phyloP scores from a whole-genome alignment of 2,329 filamentous ascomycete genomes.

The Nigrograna mackinnonii region DNA sequence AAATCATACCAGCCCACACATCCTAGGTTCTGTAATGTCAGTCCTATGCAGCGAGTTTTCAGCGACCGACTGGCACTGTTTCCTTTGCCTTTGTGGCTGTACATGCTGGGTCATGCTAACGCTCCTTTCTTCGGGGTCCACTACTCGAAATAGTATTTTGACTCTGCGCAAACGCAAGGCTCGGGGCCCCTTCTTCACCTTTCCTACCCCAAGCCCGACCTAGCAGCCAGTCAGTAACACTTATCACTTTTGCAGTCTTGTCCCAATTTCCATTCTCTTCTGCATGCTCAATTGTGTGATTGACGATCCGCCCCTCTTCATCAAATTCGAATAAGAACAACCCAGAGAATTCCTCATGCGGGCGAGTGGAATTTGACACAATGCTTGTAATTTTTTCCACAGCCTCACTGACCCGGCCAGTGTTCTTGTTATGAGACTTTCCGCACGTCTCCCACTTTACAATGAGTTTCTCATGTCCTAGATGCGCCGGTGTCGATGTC shows the following conservation, averaged over 20 bases:
- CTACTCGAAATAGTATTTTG: too few species aligned
- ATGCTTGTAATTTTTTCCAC: conserved; percentile 60
- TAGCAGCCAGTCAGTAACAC: conserved; percentile 91
- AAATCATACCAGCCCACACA: too few species aligned
- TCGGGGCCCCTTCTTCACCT: conserved; percentile 45
- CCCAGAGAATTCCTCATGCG: conserved; percentile 76
- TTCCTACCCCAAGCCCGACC: conserved; percentile 69
- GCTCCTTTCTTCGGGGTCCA: too few species aligned
- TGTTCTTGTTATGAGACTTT: conserved; percentile 52
- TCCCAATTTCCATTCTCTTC: conserved; percentile 85
- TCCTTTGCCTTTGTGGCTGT: too few species aligned
- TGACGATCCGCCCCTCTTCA: conserved; percentile 77
- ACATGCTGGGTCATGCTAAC: too few species aligned
- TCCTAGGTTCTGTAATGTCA: too few species aligned
- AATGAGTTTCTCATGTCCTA: conserved; percentile 75
- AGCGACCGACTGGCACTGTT: too few species aligned
- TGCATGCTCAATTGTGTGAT: conserved; percentile 92
- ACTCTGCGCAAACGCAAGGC: conserved; percentile 43
- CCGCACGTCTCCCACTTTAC: conserved; percentile 83
- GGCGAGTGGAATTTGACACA: conserved; percentile 52
- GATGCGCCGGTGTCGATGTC: conserved; percentile 37
- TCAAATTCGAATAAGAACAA: conserved; percentile 97
- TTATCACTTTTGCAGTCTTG: conserved; percentile 81
- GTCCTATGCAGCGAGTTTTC: too few species aligned
- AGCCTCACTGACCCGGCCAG: conserved; percentile 50